phyloP scores from a whole-genome alignment of 2,329 filamentous ascomycete species.

The Talaromyces sp. region DNA sequence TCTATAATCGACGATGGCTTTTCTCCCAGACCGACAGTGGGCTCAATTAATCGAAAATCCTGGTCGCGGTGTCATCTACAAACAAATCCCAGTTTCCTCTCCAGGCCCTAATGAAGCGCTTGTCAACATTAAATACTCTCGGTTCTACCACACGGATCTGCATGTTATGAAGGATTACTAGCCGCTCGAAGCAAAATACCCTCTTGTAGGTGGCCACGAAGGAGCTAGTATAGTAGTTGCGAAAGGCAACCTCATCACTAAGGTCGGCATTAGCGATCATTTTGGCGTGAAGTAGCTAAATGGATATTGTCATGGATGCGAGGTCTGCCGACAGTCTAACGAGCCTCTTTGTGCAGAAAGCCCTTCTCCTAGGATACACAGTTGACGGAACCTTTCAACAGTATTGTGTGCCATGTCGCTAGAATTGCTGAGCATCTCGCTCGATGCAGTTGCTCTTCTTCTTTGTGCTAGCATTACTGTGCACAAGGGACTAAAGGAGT shows the following conservation, averaged over 20 bases:
- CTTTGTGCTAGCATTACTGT: constrained; percentile 83
- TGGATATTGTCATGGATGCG: constrained; percentile 70
- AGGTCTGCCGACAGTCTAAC: constrained; percentile 69
- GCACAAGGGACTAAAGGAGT: constrained; percentile 89
- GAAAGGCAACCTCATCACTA: constrained; percentile 65
- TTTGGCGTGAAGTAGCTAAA: constrained; percentile 88
- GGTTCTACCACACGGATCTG: constrained; percentile 84
- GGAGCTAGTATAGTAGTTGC: constrained; percentile 76
- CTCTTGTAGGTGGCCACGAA: constrained; percentile 47
- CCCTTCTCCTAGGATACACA: constrained; percentile 75
- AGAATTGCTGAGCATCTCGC: constrained; percentile 71
- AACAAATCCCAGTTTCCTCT: constrained; percentile 67
- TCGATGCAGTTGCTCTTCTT: constrained; percentile 73
- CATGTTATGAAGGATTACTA: constrained; percentile 83
- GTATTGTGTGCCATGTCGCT: constrained; percentile 77
- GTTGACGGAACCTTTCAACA: constrained; percentile 92
- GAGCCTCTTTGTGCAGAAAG: constrained; percentile 73
- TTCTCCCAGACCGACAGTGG: too few species aligned
- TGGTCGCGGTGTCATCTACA: constrained; percentile 24
- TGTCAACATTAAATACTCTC: constrained; percentile 82
- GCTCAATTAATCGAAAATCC: too few species aligned
- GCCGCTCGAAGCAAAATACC: constrained; percentile 73
- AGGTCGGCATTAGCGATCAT: constrained; percentile 71
- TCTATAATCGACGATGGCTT: too few species aligned
- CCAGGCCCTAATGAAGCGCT: constrained; percentile 87